phyloP scores from a whole-genome alignment of 306 rosid genomes.

The Ochetophila trinervis region DNA sequence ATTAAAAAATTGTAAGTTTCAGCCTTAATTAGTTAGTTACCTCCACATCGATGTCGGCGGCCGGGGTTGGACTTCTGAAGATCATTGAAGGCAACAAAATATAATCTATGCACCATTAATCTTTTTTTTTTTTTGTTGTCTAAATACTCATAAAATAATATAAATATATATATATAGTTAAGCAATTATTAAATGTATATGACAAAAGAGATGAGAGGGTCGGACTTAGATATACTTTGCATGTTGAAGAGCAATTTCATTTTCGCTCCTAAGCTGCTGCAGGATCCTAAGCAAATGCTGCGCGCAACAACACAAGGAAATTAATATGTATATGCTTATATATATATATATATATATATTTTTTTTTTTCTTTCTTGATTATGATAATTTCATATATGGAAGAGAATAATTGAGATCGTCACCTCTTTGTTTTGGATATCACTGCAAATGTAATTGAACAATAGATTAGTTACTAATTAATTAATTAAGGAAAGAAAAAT shows the following conservation, averaged over 20 bases:
- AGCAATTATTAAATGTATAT: no score
- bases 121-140: no score
- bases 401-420: conserved; percentile 7
- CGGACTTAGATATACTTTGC: conserved; percentile 34
- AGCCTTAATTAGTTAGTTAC: conserved; percentile 17
- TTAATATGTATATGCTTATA: neutral
- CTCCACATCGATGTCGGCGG: conserved; percentile 42
- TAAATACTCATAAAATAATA: neutral
- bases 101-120: neutral
- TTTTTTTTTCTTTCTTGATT: neutral
- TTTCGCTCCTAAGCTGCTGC: conserved; percentile 43
- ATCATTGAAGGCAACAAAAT: neutral
- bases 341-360: neutral
- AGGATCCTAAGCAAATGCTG: conserved; percentile 45
- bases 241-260: conserved; percentile 44
- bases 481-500: neutral
- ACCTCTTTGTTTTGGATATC: conserved; percentile 81
- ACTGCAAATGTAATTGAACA: conserved; percentile 37
- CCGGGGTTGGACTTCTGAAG: conserved; percentile 7
- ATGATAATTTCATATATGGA: neutral
- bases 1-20: neutral
- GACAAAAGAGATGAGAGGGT: neutral
- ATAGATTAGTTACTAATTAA: neutral
- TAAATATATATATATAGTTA: neutral
- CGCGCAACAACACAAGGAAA: conserved; percentile 16